Evolutionary conservation across 2,329 filamentous ascomycete species (phyloP).

Genomic region (Alternaria hordeiaustralica): DNA sequence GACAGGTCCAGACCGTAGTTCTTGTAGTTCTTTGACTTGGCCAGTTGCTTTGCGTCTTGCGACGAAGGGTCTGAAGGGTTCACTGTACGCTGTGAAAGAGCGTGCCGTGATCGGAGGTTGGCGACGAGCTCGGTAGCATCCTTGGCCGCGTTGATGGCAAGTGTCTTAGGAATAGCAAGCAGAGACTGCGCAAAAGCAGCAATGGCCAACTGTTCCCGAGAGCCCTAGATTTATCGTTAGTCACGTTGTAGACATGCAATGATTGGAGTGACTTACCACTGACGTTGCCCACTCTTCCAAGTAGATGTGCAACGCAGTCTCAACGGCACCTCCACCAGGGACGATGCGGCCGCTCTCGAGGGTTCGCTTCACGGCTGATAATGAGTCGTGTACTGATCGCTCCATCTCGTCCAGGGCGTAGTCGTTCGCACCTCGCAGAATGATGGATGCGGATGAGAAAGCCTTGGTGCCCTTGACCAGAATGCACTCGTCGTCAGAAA

Average conservation of each 20-base stretch:
- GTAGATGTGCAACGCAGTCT: constrained; percentile 99
- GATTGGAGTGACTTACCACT: constrained; percentile 64
- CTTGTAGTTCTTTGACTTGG: constrained; percentile 96
- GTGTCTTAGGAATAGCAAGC: constrained; percentile 92
- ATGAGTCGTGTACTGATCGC: constrained; percentile 93
- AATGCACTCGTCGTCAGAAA: constrained; percentile 98
- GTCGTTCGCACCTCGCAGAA: constrained; percentile 94
- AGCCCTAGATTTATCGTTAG: constrained; percentile 61
- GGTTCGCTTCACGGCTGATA: constrained; percentile 96
- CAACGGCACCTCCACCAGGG: constrained; percentile 92
- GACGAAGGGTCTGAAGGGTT: constrained; percentile 67
- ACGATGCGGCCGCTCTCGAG: constrained; percentile 97
- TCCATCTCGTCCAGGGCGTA: constrained; percentile 99
- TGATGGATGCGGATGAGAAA: constrained; percentile 92
- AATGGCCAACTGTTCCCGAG: constrained; percentile 95
- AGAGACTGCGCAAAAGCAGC: constrained; percentile 96
- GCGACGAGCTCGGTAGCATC: constrained; percentile 94
- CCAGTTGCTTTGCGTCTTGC: constrained; percentile 86
- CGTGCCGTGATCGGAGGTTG: constrained; percentile 91
- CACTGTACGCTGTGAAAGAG: constrained; percentile 83
- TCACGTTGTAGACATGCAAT: not conserved
- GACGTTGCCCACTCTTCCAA: constrained; percentile 98
- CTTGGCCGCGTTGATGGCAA: constrained; percentile 96
- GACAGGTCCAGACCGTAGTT: constrained; percentile 95
- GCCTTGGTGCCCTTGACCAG: constrained; percentile 94